phyloP scores from a whole-genome alignment of 169 alveolate genomes.

The Theileria orientalis region DNA sequence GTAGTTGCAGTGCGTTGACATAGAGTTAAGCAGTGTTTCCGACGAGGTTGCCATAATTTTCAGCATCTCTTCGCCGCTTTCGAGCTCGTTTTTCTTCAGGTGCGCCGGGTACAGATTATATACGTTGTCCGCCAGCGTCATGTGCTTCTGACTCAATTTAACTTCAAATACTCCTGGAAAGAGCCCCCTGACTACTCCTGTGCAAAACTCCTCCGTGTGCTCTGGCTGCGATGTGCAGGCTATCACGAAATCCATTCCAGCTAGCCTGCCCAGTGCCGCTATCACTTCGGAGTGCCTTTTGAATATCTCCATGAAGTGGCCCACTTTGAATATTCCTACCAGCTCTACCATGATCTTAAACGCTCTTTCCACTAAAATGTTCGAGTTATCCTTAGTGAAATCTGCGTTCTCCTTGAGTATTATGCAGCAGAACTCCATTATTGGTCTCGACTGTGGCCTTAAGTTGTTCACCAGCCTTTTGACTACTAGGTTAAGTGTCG shows the following conservation, averaged over 20 bases:
- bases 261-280: not conserved
- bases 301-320: slow-evolving; percentile 8
- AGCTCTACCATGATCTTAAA: slow-evolving; percentile 37
- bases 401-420: slow-evolving; percentile 13
- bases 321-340: slow-evolving; percentile 5
- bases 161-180: slow-evolving; percentile 31
- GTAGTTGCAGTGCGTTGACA: not conserved
- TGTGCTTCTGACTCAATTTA: not conserved
- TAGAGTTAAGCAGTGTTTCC: not conserved
- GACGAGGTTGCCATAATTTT: slow-evolving; percentile 8
- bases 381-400: not conserved
- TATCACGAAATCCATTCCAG: slow-evolving; percentile 1
- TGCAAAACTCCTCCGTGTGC: not conserved
- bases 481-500: slow-evolving; percentile 28
- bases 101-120: not conserved
- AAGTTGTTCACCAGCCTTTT: slow-evolving; percentile 25
- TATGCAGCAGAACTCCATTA: slow-evolving; percentile 19
- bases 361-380: not conserved
- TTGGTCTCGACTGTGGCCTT: not conserved
- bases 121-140: slow-evolving; percentile 4
- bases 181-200: slow-evolving; percentile 1
- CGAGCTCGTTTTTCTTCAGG: not conserved
- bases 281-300: not conserved
- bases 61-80: not conserved
- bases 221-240: slow-evolving; percentile 21